Conservation (phyloP, 768 basidiomycete species). For the Mycena filopes region DNA sequence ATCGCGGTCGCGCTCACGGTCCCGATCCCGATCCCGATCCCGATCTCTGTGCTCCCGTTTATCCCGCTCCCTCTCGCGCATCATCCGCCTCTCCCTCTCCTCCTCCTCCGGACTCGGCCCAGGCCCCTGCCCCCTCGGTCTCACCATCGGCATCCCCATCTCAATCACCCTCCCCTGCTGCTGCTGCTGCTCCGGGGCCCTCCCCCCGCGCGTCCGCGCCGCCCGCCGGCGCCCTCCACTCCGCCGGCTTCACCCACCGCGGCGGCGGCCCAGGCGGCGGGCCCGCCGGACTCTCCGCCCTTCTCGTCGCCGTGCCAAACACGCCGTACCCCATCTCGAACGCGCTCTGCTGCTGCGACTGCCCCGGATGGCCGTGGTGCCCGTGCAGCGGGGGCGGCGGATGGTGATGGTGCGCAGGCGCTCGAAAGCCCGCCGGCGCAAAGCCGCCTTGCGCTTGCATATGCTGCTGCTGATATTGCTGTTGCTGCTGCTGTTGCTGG, state of each 20-base stretch:
- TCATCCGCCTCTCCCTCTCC: slow-evolving; percentile 34
- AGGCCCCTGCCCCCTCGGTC: slow-evolving; percentile 34
- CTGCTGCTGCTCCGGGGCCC: slow-evolving; percentile 31
- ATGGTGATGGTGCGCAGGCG: slow-evolving; percentile 33
- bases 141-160: slow-evolving; percentile 42
- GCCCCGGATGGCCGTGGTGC: slow-evolving; percentile 27
- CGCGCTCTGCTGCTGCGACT: slow-evolving; percentile 29
- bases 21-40: slow-evolving; percentile 35
- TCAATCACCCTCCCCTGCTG: slow-evolving; percentile 35
- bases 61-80: slow-evolving; percentile 31
- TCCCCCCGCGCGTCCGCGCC: slow-evolving; percentile 27
- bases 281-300: slow-evolving; percentile 14
- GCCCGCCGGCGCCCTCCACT: slow-evolving; percentile 41
- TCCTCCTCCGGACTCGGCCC: slow-evolving; percentile 41
- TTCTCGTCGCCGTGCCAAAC: slow-evolving; percentile 31
- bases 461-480: slow-evolving; percentile 23
- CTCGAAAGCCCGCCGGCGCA: slow-evolving; percentile 20
- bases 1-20: slow-evolving; percentile 25
- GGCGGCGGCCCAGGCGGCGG: slow-evolving; percentile 38
- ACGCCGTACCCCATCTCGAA: slow-evolving; percentile 36
- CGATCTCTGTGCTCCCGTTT: slow-evolving; percentile 33
- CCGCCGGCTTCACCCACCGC: slow-evolving; percentile 39
- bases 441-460: slow-evolving; percentile 24
- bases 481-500: slow-evolving; percentile 14
- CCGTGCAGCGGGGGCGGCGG: slow-evolving; percentile 32